phyloP scores from a whole-genome alignment of 805 yeast species.

The Millerago galiae region DNA sequence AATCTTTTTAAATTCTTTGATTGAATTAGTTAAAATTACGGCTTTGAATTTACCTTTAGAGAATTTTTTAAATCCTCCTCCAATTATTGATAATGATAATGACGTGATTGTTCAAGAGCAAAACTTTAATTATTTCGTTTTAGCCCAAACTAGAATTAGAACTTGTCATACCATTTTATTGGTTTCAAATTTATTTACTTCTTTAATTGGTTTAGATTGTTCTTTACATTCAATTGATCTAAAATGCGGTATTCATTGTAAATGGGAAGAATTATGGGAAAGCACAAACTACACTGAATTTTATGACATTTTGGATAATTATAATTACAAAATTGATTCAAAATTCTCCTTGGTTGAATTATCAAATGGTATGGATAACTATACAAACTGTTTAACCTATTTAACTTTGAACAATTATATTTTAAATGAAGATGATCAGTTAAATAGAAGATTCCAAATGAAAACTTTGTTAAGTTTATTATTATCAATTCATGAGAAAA shows the following conservation, averaged over 20 bases:
- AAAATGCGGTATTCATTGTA: slow-evolving; percentile 61
- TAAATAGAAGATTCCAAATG: slow-evolving; percentile 34
- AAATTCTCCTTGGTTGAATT: slow-evolving; percentile 49
- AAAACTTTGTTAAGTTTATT: slow-evolving; percentile 49
- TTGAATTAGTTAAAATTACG: slow-evolving; percentile 69
- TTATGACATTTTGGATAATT: slow-evolving; percentile 33
- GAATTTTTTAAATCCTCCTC: slow-evolving; percentile 33
- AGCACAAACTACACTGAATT: slow-evolving; percentile 46
- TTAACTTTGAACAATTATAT: slow-evolving; percentile 36
- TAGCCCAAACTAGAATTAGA: slow-evolving; percentile 71
- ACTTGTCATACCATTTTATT: slow-evolving; percentile 62
- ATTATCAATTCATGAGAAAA: slow-evolving; percentile 61
- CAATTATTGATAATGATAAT: slow-evolving; percentile 22
- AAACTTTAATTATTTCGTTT: slow-evolving; percentile 46
- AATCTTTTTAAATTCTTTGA: slow-evolving; percentile 73
- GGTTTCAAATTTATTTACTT: slow-evolving; percentile 50
- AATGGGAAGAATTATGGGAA: slow-evolving; percentile 53
- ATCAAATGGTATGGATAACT: slow-evolving; percentile 46
- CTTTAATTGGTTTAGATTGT: slow-evolving; percentile 38
- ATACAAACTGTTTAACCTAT: slow-evolving; percentile 39
- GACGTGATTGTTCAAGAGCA: slow-evolving; percentile 24
- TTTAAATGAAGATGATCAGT: slow-evolving; percentile 29
- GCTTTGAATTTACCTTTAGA: slow-evolving; percentile 61
- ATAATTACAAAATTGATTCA: slow-evolving; percentile 40
- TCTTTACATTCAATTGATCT: slow-evolving; percentile 41